Percentiles rank a stretch among this genome's conserved stretches.
These are phyloP conservation scores for Penicillium bialowiezense DNA, from an alignment of 495 filamentous ascomycete genomes.

Conservation along the genomic window DNA sequence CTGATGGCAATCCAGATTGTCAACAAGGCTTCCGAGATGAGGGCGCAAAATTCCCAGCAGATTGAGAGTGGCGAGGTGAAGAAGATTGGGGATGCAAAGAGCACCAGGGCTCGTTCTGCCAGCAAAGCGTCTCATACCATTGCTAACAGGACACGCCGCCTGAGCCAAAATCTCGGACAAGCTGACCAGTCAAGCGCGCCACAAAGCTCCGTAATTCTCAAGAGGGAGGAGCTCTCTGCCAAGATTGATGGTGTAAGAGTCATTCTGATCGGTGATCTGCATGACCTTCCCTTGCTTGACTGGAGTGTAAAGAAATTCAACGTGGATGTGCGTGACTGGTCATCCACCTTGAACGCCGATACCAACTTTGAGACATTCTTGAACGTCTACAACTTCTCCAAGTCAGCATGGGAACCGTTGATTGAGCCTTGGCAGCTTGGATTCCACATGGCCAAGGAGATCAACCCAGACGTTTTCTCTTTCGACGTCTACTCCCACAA, in stretches of 20 bases:
- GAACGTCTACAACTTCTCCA: constrained; percentile 98
- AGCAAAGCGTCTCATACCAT: constrained; percentile 64
- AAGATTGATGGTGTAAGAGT: constrained; percentile 85
- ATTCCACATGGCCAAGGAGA: constrained; percentile 80
- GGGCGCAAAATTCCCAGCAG: constrained; percentile 48
- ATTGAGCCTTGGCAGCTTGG: constrained; percentile 96
- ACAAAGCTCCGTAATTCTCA: constrained; percentile 56
- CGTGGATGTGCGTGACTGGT: constrained; percentile 84
- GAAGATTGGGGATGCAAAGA: constrained; percentile 67
- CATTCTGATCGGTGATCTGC: constrained; percentile 90
- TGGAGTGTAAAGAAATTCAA: constrained; percentile 90
- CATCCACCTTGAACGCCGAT: constrained; percentile 79
- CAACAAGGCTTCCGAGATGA: constrained; percentile 84
- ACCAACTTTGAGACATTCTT: constrained; percentile 87
- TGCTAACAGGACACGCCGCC: constrained; percentile 40
- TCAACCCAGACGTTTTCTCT: constrained; percentile 70
- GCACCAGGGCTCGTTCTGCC: constrained; percentile 53
- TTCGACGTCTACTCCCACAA: constrained; percentile 85
- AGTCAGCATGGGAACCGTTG: constrained; percentile 95
- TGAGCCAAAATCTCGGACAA: constrained; percentile 33
- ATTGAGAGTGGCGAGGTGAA: constrained; percentile 52
- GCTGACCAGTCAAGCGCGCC: constrained; percentile 15
- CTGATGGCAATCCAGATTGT: constrained; percentile 90
- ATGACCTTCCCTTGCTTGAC: constrained; percentile 91
- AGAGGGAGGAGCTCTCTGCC: constrained; percentile 80